A percentile compares a stretch with the other conserved stretches of the same genome.
These are phyloP conservation scores for Hippophae rhamnoides DNA, from an alignment of 306 rosid genomes.

Conservation along the genomic window DNA sequence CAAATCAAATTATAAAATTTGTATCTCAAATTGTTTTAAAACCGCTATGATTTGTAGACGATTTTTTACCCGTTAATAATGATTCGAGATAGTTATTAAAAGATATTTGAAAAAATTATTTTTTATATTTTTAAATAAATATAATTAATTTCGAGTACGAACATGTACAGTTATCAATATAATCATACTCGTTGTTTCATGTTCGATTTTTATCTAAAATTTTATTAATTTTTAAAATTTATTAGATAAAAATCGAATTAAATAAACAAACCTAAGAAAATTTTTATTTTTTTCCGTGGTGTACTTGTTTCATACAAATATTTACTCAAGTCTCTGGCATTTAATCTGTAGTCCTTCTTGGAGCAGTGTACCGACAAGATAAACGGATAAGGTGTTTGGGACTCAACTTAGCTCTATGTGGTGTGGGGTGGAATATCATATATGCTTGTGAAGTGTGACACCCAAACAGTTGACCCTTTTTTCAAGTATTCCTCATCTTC, in stretches of 20 bases:
- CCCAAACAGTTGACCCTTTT: constrained; percentile 10
- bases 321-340: background rate
- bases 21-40: fast-evolving
- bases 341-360: background rate
- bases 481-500: background rate
- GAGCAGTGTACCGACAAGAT: background rate
- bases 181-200: too few relatives aligned
- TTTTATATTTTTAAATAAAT: too few relatives aligned
- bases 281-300: constrained; percentile 1
- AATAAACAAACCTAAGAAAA: too few relatives aligned
- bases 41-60: fast-evolving
- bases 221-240: too few relatives aligned
- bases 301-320: background rate
- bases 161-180: too few relatives aligned
- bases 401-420: constrained; percentile 10
- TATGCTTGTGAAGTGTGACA: background rate
- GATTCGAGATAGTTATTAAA: too few relatives aligned
- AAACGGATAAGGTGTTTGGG: constrained; percentile 20
- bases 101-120: too few relatives aligned
- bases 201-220: too few relatives aligned
- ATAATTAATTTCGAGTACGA: too few relatives aligned
- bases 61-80: too few relatives aligned
- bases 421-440: background rate
- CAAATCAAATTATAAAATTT: too few relatives aligned
- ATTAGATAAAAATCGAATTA: too few relatives aligned